Conservation (phyloP, 208 protist species). For the Leishmania major region DNA sequence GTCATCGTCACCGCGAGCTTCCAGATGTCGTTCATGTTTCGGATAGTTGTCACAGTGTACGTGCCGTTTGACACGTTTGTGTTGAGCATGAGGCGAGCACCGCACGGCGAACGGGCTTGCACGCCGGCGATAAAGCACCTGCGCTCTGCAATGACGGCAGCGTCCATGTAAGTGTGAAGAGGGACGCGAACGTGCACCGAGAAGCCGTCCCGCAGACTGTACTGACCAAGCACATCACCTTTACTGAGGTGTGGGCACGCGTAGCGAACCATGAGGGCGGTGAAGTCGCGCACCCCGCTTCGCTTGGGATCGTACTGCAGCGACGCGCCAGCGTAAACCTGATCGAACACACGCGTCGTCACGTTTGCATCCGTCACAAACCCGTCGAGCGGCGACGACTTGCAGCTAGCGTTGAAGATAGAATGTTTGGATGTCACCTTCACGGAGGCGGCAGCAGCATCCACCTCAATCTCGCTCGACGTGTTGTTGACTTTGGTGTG, state of each 20-base stretch:
- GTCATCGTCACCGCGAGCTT: constrained; percentile 61
- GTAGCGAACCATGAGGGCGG: constrained; percentile 32
- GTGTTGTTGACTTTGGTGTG: constrained; percentile 18
- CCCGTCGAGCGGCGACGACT: constrained; percentile 35
- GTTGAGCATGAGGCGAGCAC: constrained; percentile 59
- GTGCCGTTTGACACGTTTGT: constrained; percentile 53
- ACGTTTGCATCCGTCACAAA: constrained; percentile 36
- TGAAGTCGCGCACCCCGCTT: constrained; percentile 65
- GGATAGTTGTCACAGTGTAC: constrained; percentile 41
- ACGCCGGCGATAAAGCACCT: constrained; percentile 61
- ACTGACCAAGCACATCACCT: constrained; percentile 65
- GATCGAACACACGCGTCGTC: constrained; percentile 40
- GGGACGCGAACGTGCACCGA: constrained; percentile 58
- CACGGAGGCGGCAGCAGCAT: constrained; percentile 15
- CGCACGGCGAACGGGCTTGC: constrained; percentile 56
- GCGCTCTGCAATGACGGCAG: constrained; percentile 54
- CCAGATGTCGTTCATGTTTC: constrained; percentile 65
- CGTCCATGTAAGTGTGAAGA: constrained; percentile 42
- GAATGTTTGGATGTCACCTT: constrained; percentile 41
- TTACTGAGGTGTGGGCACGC: constrained; percentile 44
- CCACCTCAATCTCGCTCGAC: constrained; percentile 20
- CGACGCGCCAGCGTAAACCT: constrained; percentile 37
- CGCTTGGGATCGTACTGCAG: constrained; percentile 65
- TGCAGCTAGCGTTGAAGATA: constrained; percentile 37
- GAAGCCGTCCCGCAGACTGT: constrained; percentile 48